Percentiles rank a stretch among this genome's conserved stretches.
Conservation (phyloP, 2,329 filamentous ascomycete species). For the Microsporum canis region DNA sequence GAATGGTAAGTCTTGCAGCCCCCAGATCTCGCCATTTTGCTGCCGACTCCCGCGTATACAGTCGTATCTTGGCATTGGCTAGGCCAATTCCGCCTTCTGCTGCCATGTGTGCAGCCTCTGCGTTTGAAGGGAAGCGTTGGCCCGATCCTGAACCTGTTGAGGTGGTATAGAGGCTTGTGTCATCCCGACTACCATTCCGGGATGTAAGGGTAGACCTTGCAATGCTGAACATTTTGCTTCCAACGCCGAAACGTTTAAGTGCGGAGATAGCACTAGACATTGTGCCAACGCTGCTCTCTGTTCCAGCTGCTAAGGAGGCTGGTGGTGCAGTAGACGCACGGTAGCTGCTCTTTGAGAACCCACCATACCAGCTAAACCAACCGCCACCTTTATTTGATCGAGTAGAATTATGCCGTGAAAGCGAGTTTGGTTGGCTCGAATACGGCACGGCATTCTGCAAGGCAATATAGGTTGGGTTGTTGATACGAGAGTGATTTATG, state of each 20-base stretch:
- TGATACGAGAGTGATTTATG: constrained; percentile 78
- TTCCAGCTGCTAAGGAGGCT: constrained; percentile 48
- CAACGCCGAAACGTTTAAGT: constrained; percentile 61
- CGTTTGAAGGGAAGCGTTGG: constrained; percentile 24
- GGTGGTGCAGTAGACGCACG: constrained; percentile 46
- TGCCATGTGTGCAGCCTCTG: constrained; percentile 39
- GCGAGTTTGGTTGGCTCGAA: constrained; percentile 41
- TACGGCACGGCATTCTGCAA: constrained; percentile 55
- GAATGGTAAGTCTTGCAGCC: constrained; percentile 69
- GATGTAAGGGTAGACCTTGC: constrained; percentile 62
- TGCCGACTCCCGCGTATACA: constrained; percentile 65
- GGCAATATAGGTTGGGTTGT: constrained; percentile 81
- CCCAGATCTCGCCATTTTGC: constrained; percentile 89
- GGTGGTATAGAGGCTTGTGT: constrained; percentile 48
- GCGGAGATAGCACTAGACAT: constrained; percentile 69
- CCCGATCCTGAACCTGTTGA: constrained; percentile 38
- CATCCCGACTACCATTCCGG: constrained; percentile 42
- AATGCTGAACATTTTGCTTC: constrained; percentile 69
- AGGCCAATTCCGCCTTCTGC: constrained; percentile 53
- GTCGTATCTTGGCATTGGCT: constrained; percentile 66
- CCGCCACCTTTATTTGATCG: constrained; percentile 30
- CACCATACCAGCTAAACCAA: constrained; percentile 40
- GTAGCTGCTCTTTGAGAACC: constrained; percentile 39
- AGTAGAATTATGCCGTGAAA: constrained; percentile 41
- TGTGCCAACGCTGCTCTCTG: constrained; percentile 63